phyloP scores from a whole-genome alignment of 768 basidiomycete genomes.

The Amylocystis lapponica region DNA sequence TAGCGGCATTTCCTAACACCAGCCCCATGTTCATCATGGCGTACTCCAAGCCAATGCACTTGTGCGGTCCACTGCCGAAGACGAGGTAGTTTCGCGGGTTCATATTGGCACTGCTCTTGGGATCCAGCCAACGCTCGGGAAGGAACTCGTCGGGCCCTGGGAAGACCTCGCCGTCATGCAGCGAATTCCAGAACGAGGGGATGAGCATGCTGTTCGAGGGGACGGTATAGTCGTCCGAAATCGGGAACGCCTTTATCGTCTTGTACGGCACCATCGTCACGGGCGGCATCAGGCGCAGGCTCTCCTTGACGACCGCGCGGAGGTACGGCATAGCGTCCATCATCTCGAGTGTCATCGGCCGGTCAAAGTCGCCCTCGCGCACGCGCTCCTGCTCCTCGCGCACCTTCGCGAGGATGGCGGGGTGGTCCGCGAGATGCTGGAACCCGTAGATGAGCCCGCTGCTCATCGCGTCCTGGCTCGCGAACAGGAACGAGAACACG shows the following conservation, averaged over 20 bases:
- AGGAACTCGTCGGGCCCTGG: constrained; percentile 76
- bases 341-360: constrained; percentile 79
- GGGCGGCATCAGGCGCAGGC: constrained; percentile 85
- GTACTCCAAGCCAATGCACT: constrained; percentile 90
- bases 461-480: constrained; percentile 97
- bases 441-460: constrained; percentile 93
- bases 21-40: constrained; percentile 87
- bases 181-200: constrained; percentile 86
- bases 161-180: constrained; percentile 86
- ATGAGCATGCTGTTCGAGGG: constrained; percentile 92
- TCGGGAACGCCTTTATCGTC: constrained; percentile 85
- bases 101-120: constrained; percentile 65
- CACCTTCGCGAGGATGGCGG: constrained; percentile 82
- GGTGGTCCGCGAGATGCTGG: constrained; percentile 93
- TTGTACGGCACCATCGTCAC: constrained; percentile 99
- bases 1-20: constrained; percentile 76
- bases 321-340: constrained; percentile 92
- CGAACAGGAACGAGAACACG: constrained; percentile 93
- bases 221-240: constrained; percentile 86
- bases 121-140: constrained; percentile 93
- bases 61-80: constrained; percentile 90
- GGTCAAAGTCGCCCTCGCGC: constrained; percentile 70
- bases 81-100: constrained; percentile 96
- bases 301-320: constrained; percentile 90
- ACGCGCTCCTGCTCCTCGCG: constrained; percentile 86